Conservation (phyloP, 192 early-diverging fungal genomes). For the Mortierella antarctica region DNA sequence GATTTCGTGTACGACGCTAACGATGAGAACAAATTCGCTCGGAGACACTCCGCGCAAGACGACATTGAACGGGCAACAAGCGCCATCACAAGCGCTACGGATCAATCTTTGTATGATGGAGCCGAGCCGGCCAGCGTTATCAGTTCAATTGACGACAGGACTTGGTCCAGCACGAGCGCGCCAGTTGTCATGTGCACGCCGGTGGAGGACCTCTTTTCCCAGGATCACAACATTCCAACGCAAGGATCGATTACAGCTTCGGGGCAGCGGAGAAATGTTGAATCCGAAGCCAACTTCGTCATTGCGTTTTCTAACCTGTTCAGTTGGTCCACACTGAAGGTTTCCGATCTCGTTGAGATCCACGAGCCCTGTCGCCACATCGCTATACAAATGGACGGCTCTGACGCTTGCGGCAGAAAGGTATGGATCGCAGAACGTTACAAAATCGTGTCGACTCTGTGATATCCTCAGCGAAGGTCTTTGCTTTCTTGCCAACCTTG, state of each 20-base stretch:
- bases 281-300: neutral
- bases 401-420: neutral
- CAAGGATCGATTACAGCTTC: neutral
- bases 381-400: neutral
- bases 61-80: too few relatives aligned
- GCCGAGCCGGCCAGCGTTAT: neutral
- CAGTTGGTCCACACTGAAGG: constrained; percentile 27
- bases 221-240: neutral
- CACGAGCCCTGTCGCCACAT: constrained; percentile 40
- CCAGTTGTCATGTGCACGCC: too few relatives aligned
- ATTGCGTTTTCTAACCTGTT: constrained; percentile 41
- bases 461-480: too few relatives aligned
- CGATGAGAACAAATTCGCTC: too few relatives aligned
- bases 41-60: too few relatives aligned
- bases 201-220: neutral
- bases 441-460: constrained; percentile 3
- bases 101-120: too few relatives aligned
- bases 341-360: constrained; percentile 34
- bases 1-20: too few relatives aligned
- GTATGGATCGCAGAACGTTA: constrained; percentile 42
- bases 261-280: neutral
- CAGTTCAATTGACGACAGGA: neutral
- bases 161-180: too few relatives aligned
- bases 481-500: too few relatives aligned
- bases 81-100: too few relatives aligned